phyloP scores from a whole-genome alignment of 306 rosid species.

The Lithocarpus polystachyus region DNA sequence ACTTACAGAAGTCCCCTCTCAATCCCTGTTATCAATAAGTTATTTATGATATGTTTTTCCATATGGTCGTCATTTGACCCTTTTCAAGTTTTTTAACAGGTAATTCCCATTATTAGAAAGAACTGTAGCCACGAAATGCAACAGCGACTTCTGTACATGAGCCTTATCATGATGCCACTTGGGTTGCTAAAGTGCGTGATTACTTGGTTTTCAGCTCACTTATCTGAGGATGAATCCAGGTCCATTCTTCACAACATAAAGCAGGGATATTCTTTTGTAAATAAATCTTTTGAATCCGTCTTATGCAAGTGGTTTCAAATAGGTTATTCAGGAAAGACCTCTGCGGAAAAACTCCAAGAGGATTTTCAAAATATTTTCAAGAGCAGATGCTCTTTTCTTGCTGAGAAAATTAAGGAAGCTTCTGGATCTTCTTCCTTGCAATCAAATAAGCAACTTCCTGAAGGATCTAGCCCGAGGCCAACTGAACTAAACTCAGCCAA shows the following conservation, averaged over 20 bases:
- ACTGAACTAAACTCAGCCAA: constrained; percentile 12
- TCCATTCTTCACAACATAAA: constrained; percentile 48
- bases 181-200: constrained; percentile 75
- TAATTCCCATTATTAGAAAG: constrained; percentile 59
- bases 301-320: constrained; percentile 75
- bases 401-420: constrained; percentile 47
- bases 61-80: constrained; percentile 25
- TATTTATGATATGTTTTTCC: constrained; percentile 10
- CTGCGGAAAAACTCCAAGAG: constrained; percentile 57
- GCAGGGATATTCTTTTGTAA: constrained; percentile 35
- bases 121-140: constrained; percentile 55
- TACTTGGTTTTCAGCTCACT: constrained; percentile 80
- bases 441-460: constrained; percentile 29
- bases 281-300: constrained; percentile 60
- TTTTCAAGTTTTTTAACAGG: constrained; percentile 49
- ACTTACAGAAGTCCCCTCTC: constrained; percentile 10
- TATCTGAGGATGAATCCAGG: constrained; percentile 69
- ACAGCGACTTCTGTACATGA: constrained; percentile 62
- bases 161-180: constrained; percentile 83
- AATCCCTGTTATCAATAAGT: constrained; percentile 12
- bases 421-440: constrained; percentile 42
- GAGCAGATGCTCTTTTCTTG: constrained; percentile 47
- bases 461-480: constrained; percentile 17
- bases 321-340: constrained; percentile 77
- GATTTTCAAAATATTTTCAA: constrained; percentile 68